Percentiles rank a stretch among this genome's conserved stretches.
These are phyloP conservation scores for Aspergillus saccharolyticus DNA, from an alignment of 495 filamentous ascomycete genomes.

Conservation along the genomic window DNA sequence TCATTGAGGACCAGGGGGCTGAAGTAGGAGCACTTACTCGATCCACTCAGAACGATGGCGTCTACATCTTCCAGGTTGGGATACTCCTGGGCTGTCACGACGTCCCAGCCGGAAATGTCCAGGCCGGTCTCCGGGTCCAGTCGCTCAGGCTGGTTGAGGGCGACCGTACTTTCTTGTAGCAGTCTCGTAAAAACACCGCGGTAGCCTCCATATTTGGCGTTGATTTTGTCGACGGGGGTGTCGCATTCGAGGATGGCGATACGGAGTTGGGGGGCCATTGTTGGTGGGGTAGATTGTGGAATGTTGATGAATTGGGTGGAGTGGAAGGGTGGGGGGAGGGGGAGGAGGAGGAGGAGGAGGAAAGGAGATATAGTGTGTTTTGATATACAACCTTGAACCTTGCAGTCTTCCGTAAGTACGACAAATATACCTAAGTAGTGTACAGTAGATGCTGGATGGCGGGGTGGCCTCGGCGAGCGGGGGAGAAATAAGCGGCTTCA, in stretches of 20 bases:
- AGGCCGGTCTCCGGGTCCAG: conserved; percentile 44
- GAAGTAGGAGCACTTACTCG: conserved; percentile 36
- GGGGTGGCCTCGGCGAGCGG: too few relatives aligned
- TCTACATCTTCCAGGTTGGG: conserved; percentile 70
- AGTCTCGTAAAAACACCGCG: conserved; percentile 65
- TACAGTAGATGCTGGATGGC: too few relatives aligned
- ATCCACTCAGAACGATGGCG: conserved; percentile 76
- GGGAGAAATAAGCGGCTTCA: too few relatives aligned
- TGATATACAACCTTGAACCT: too few relatives aligned
- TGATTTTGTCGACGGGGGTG: conserved; percentile 52
- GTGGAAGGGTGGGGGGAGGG: background rate
- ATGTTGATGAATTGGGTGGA: background rate
- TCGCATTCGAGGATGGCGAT: conserved; percentile 85
- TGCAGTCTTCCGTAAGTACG: too few relatives aligned
- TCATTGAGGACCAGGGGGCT: background rate
- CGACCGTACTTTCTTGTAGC: conserved; percentile 47
- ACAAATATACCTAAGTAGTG: too few relatives aligned
- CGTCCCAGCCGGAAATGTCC: conserved; percentile 59
- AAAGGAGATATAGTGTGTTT: background rate
- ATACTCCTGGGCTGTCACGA: conserved; percentile 57
- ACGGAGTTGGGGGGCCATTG: conserved; percentile 55
- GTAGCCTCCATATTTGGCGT: conserved; percentile 65
- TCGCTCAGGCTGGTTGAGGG: conserved; percentile 24
- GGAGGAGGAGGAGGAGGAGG: background rate
- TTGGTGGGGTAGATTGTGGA: conserved; percentile 1